Evolutionary conservation across 139 green algal genomes (phyloP).

Genomic region (Penium margaritaceum): DNA sequence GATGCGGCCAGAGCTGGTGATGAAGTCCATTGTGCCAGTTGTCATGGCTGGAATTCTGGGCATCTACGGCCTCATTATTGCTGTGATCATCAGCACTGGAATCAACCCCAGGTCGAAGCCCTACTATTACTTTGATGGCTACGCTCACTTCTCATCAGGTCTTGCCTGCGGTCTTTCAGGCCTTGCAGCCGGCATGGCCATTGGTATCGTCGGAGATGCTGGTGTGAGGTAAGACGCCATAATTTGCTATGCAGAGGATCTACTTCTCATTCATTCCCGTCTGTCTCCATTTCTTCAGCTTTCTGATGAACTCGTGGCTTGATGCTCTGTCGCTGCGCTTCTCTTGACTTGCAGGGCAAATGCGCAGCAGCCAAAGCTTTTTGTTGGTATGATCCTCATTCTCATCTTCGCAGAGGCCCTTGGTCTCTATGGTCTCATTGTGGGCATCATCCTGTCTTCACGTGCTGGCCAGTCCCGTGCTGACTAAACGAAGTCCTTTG

Average conservation of each 20-base stretch:
- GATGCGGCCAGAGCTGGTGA: constrained; percentile 97
- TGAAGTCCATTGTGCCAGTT: constrained; percentile 98
- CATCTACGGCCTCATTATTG: constrained; percentile 99
- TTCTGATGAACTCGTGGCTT: background rate
- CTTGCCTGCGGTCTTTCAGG: constrained; percentile 88
- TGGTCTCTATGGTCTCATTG: constrained; percentile 95
- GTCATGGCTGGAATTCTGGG: constrained; percentile 98
- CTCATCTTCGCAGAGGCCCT: constrained; percentile 99
- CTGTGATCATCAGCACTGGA: constrained; percentile 91
- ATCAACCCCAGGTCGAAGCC: constrained; percentile 61
- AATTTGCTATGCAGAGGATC: background rate
- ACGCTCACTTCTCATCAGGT: constrained; percentile 88
- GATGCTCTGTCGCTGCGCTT: background rate
- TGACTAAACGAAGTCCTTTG: background rate
- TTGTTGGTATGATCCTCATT: constrained; percentile 99
- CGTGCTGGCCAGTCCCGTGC: constrained; percentile 40
- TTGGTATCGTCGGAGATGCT: constrained; percentile 96
- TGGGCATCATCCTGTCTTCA: constrained; percentile 90
- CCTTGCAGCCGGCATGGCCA: constrained; percentile 94
- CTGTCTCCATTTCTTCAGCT: constrained; percentile 41
- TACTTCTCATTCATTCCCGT: background rate
- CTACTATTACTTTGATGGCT: constrained; percentile 97
- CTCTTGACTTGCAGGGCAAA: constrained; percentile 65
- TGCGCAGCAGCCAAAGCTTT: constrained; percentile 98
- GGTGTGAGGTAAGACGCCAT: constrained; percentile 66